Evolutionary conservation across 78 protist species (phyloP).

Genomic region (Dictyostelium intermedium): DNA sequence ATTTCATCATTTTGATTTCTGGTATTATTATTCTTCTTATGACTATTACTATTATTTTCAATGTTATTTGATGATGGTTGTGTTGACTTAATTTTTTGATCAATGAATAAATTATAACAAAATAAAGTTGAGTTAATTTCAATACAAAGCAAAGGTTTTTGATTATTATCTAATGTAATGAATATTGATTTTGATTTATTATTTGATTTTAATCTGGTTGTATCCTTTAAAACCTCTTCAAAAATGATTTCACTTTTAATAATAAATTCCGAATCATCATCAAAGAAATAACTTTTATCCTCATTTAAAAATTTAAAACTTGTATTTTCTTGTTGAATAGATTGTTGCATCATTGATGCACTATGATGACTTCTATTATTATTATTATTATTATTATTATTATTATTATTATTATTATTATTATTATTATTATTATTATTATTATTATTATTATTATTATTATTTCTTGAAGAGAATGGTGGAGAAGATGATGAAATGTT

Average conservation of each 20-base stretch:
- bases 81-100: neutral
- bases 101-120: neutral
- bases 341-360: neutral
- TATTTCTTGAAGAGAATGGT: neutral
- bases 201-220: neutral
- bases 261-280: conserved; percentile 15
- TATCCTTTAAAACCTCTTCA: neutral
- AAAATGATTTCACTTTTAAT: conserved; percentile 19
- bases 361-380: neutral
- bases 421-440: neutral
- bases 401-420: neutral
- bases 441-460: neutral
- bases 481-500: neutral
- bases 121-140: neutral
- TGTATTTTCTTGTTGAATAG: neutral
- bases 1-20: neutral
- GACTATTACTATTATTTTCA: neutral
- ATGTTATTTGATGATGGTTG: too few species aligned
- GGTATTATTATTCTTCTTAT: neutral
- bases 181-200: neutral
- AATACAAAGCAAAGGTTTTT: neutral
- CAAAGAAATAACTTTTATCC: conserved; percentile 10
- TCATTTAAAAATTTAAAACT: conserved; percentile 22
- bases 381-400: neutral
- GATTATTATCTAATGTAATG: conserved; percentile 7